Evolutionary conservation across 495 filamentous ascomycete species (phyloP).

Genomic region (Aspergillus indologenus): DNA sequence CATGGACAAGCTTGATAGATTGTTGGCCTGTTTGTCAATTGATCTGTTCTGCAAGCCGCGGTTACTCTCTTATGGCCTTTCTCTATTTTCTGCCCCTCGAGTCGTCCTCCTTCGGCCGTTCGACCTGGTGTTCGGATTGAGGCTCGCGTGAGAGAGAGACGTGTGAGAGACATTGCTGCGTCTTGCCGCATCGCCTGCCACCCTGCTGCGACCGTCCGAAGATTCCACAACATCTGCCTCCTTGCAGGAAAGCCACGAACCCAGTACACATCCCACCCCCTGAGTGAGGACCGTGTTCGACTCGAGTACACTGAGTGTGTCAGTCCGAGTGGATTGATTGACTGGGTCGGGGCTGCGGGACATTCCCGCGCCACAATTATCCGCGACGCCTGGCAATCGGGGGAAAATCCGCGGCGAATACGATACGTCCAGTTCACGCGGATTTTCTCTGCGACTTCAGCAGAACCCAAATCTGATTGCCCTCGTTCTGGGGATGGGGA

Average conservation of each 20-base stretch:
- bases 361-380: too few relatives aligned
- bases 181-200: slow-evolving; percentile 9
- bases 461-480: too few relatives aligned
- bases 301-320: too few relatives aligned
- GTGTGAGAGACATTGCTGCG: slow-evolving; percentile 1
- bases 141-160: slow-evolving; percentile 18
- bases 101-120: neutral
- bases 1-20: neutral
- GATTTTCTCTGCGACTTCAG: too few relatives aligned
- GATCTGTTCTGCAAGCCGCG: neutral
- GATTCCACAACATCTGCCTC: slow-evolving; percentile 11
- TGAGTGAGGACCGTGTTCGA: neutral
- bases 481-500: too few relatives aligned
- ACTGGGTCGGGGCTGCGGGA: too few relatives aligned
- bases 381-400: too few relatives aligned
- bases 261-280: neutral
- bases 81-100: neutral
- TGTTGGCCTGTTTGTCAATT: neutral
- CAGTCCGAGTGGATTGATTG: too few relatives aligned
- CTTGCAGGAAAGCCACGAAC: slow-evolving; percentile 11
- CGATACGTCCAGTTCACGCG: too few relatives aligned
- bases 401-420: too few relatives aligned
- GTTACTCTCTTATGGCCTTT: slow-evolving; percentile 2
- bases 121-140: slow-evolving; percentile 10
- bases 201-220: slow-evolving; percentile 14